Percentiles rank a stretch among this genome's conserved stretches.
These are phyloP conservation scores for Coniochaeta sp. DNA, from an alignment of 2,329 filamentous ascomycete genomes.

Conservation along the genomic window DNA sequence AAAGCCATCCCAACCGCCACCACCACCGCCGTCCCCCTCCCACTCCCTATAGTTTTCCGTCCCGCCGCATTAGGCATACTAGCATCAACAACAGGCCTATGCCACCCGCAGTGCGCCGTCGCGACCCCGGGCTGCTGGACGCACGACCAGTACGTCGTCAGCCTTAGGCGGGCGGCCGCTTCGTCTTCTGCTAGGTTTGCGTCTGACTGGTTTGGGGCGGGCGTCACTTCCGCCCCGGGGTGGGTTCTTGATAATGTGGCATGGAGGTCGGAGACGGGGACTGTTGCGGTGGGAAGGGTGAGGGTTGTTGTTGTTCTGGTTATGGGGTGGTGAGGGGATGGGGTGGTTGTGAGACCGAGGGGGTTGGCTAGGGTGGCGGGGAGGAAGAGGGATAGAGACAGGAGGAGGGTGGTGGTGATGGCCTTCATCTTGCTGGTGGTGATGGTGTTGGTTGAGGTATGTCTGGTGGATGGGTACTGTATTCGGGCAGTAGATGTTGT, in stretches of 20 bases:
- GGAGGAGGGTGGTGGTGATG: background rate
- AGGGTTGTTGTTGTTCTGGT: background rate
- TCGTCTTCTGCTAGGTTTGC: constrained; percentile 13
- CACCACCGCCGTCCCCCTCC: constrained; percentile 7
- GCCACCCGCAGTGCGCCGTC: constrained; percentile 28
- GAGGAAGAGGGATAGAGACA: background rate
- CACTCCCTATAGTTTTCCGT: constrained; percentile 5
- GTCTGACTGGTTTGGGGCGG: constrained; percentile 11
- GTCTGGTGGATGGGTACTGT: background rate
- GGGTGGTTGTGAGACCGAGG: background rate
- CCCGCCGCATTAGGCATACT: constrained; percentile 5
- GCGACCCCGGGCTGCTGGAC: constrained; percentile 21
- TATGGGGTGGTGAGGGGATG: background rate
- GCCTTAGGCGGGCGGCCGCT: constrained; percentile 19
- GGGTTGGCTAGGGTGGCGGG: background rate
- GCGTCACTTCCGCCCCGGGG: constrained; percentile 3
- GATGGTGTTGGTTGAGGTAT: background rate
- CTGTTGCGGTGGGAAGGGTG: no score
- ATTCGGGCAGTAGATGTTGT: no score
- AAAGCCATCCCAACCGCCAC: constrained; percentile 4
- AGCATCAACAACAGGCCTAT: constrained; percentile 26
- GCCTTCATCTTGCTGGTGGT: background rate
- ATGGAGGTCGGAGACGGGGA: no score
- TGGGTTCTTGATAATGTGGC: background rate
- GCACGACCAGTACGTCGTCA: constrained; percentile 33